Evolutionary conservation across 805 yeast species (phyloP), one percentile per base, ranked within the genome.

Genomic region (Candida boleticola): DNA sequence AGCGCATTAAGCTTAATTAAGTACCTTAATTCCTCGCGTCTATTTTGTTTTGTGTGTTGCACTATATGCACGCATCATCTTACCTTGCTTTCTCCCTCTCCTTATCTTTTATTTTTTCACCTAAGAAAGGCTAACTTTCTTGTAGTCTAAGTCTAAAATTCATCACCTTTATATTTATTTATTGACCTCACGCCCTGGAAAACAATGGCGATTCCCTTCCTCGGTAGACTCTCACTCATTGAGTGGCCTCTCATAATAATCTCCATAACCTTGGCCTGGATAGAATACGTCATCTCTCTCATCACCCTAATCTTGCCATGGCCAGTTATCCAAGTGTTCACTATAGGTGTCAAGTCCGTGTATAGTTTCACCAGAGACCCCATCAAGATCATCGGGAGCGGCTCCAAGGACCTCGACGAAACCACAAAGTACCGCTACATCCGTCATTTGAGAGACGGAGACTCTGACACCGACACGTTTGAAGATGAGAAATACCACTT

Each of bases 161-260:
- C n/a, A n/a, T n/a, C n/a, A n/a, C n/a, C n/a, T n/a, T n/a, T n/a
- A n/a, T n/a, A n/a, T n/a, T n/a, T n/a, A n/a, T n/a, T n/a, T n/a
- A n/a, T n/a, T n/a, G n/a, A n/a, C n/a, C n/a, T n/a, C n/a, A n/a
- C n/a, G n/a, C n/a, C n/a, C n/a, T n/a, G n/a, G 10, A 5, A 22
- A 4, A 36, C 26, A 10, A 66, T 65, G 72, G 53, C 58, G 23
- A 45, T 72, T 17, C 77, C 78, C 2, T 57, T 73, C n/a, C 30
- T 71, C 14, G 74, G 80, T 3, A 59, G 83, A 40, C 57, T 80
- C 31, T 63, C 75, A 3, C 30, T 73, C 4, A 42, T 63, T 4
- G 83, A 80, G 52, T 76, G 81, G 71, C 72, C 77, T 2, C 58
- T 77, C 9, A 67, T 76, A 10, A 36, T 68, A 3, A 40, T 68